phyloP scores from a whole-genome alignment of 768 basidiomycete genomes.

The Panaeolus papilionaceus region DNA sequence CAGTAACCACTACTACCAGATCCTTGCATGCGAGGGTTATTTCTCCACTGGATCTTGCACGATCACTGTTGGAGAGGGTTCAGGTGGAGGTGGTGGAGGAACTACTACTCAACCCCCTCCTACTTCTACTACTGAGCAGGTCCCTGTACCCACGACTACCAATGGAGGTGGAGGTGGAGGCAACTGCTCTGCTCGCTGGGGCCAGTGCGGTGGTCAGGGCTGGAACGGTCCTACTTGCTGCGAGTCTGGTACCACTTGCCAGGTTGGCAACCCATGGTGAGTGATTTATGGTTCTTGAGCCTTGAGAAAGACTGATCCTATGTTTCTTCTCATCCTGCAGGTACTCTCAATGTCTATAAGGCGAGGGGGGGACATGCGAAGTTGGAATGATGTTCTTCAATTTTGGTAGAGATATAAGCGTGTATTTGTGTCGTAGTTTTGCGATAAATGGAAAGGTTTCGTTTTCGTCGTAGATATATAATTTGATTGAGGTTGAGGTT shows the following conservation, averaged over 20 bases:
- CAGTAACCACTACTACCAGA: conserved; percentile 11
- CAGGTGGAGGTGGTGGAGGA: conserved; percentile 1
- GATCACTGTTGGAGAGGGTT: neutral
- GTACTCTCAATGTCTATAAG: conserved; percentile 8
- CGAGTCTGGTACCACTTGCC: conserved; percentile 18
- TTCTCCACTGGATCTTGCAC: neutral
- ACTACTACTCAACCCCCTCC: neutral
- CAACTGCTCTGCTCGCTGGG: conserved; percentile 14
- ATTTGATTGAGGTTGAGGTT: no score
- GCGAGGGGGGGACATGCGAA: neutral
- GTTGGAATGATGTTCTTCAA: neutral
- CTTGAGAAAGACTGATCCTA: no score
- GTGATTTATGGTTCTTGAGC: neutral
- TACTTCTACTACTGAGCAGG: neutral
- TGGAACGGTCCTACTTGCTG: conserved; percentile 24
- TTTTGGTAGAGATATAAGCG: neutral
- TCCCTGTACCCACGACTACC: neutral
- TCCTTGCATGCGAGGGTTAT: conserved; percentile 12
- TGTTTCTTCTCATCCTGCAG: neutral
- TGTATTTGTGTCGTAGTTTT: neutral
- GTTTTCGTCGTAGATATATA: no score
- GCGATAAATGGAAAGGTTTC: neutral
- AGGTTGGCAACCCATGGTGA: conserved; percentile 14
- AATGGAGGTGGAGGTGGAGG: conserved; percentile 1
- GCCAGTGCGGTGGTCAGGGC: conserved; percentile 24